Evolutionary conservation across 2,329 filamentous ascomycete species (phyloP).

Genomic region (Scedosporium aurantiacum): DNA sequence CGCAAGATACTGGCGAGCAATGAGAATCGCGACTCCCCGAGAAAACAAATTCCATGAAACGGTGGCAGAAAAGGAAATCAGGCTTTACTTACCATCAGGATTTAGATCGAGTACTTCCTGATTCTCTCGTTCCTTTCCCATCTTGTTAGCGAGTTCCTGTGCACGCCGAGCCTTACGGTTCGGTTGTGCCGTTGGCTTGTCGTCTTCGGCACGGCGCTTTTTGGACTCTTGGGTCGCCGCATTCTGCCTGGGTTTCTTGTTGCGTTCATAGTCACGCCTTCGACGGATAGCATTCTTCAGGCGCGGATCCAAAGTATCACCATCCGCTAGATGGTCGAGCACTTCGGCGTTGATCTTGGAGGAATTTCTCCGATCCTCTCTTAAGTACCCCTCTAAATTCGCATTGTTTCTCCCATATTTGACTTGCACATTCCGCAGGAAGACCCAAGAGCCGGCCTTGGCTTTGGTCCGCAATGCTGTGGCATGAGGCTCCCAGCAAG

Average conservation of each 20-base stretch:
- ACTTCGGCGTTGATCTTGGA: constrained; percentile 47
- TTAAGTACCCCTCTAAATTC: constrained; percentile 62
- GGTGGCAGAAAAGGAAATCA: neutral
- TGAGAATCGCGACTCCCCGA: neutral
- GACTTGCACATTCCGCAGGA: constrained; percentile 61
- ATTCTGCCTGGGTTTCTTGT: constrained; percentile 21
- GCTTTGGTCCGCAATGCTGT: constrained; percentile 44
- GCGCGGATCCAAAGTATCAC: constrained; percentile 31
- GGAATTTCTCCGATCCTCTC: constrained; percentile 40
- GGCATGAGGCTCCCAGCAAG: constrained; percentile 59
- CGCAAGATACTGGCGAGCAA: constrained; percentile 21
- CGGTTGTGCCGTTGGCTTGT: constrained; percentile 16
- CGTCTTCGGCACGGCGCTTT: constrained; percentile 3
- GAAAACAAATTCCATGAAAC: neutral
- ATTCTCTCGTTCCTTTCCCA: constrained; percentile 3
- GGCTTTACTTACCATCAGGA: constrained; percentile 15
- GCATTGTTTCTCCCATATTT: constrained; percentile 40
- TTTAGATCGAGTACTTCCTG: constrained; percentile 17
- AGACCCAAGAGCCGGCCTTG: constrained; percentile 48
- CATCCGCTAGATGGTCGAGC: constrained; percentile 29
- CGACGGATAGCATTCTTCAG: constrained; percentile 50
- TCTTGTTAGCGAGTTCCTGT: constrained; percentile 10
- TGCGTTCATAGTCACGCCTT: constrained; percentile 49
- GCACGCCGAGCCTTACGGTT: constrained; percentile 17
- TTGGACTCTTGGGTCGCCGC: neutral